Base-by-base conservation (phyloP, 192 early-diverging fungal genomes). In the Coemansia sp. region DNA sequence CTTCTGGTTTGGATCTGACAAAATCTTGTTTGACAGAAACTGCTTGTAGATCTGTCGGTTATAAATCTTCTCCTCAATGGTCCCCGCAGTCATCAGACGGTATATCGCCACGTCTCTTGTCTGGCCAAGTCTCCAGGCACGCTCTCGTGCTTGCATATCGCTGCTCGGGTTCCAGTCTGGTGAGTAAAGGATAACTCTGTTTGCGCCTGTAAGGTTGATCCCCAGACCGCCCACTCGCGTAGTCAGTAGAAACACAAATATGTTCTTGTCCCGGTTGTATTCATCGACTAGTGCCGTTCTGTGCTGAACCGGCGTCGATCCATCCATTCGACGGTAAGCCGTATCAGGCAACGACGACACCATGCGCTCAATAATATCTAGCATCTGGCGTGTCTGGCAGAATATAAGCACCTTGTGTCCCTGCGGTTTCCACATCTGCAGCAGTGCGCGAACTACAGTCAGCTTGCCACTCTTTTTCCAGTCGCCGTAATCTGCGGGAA, bases 91-190 rank as follows among this genome's bases (percentile, higher is more conserved):
- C 93, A 99, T 96, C 11, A 99, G 80, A 7, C 96, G 80, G 61
- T 98, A 99, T 17, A 99, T 89, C 11, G 92, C 87, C 4, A 99
- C 96, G 8, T 84, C 80, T 21, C 86, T 82, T 0, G 74, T 93
- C 64, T 99, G 96, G 0, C 96, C 96, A 14, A 96, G 62, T 25
- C 96, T 77, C 94, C 94, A 97, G 0, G 95, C 95, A 22, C 96
- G 84, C 78, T 99, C 95, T 46, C 94, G 78, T 1, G 96, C 95
- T 58, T 99, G 96, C 21, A 90, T 81, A 71, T 99, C 96, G 33
- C 91, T 96, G 15, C 92, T 93, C 2, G 95, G 95, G 61, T 99
- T 99, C 96, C 96, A 99, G 62, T 99, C 96, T 3, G 96, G 96
- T 80, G 97, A 95, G 71, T 83, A 99, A 21, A 99, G 85, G 19